These are phyloP conservation scores for Mortierella sp. DNA, from an alignment of 371 early-diverging fungal species.

Conservation along the genomic window DNA sequence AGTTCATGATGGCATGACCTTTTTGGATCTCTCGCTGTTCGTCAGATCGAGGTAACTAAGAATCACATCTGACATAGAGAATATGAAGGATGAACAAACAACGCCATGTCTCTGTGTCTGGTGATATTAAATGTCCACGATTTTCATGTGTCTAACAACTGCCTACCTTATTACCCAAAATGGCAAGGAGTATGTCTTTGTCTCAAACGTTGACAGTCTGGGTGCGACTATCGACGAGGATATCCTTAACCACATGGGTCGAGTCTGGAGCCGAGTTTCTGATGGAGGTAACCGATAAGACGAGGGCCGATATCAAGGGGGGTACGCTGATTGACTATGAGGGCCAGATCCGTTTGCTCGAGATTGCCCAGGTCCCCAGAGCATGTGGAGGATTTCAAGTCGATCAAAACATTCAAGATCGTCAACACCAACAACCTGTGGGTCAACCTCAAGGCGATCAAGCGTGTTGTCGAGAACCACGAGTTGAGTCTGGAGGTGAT, in stretches of 20 bases:
- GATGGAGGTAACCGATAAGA: constrained; percentile 99
- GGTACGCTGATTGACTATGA: constrained; percentile 99
- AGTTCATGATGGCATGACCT: constrained; percentile 98
- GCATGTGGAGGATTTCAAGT: constrained; percentile 99
- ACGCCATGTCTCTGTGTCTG: too few relatives aligned
- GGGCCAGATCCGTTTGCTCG: constrained; percentile 94
- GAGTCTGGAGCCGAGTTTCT: constrained; percentile 94
- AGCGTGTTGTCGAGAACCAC: constrained; percentile 90
- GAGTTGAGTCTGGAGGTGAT: constrained; percentile 97
- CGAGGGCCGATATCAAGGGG: constrained; percentile 99
- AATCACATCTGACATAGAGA: too few relatives aligned
- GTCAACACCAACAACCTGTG: constrained; percentile 99
- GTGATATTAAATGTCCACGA: too few relatives aligned
- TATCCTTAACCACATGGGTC: constrained; percentile 94
- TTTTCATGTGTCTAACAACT: too few relatives aligned
- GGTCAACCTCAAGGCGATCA: constrained; percentile 97
- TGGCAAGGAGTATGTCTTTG: constrained; percentile 99
- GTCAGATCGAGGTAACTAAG: constrained; percentile 99
- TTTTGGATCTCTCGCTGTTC: constrained; percentile 98
- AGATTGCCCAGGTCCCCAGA: constrained; percentile 99
- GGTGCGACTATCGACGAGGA: constrained; percentile 98
- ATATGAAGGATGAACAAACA: too few relatives aligned
- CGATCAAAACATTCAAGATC: constrained; percentile 99
- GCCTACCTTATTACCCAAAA: too few relatives aligned
- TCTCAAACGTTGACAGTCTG: constrained; percentile 99